A percentile compares a stretch with the other conserved stretches of the same genome.
These are phyloP conservation scores for Solanum hybrid DNA, from an alignment of 305 asterid species.

Conservation along the genomic window DNA sequence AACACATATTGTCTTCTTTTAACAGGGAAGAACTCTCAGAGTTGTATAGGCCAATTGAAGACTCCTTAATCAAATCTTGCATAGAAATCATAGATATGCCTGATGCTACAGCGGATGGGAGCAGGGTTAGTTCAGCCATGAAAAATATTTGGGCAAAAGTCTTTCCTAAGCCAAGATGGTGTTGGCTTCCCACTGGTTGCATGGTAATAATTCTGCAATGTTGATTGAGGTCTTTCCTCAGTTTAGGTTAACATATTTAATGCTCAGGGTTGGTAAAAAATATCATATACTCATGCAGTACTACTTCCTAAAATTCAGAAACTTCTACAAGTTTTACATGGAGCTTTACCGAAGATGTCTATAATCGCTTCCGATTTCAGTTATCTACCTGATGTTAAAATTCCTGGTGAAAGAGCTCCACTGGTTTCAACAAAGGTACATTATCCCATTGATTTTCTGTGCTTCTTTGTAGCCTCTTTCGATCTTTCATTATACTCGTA, in stretches of 20 bases:
- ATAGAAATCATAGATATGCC: slow-evolving; percentile 61
- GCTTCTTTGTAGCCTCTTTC: neutral
- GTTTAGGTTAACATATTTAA: neutral
- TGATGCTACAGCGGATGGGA: slow-evolving; percentile 49
- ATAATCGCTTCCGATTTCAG: slow-evolving; percentile 90
- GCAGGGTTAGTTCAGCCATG: slow-evolving; percentile 31
- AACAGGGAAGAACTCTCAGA: slow-evolving; percentile 59
- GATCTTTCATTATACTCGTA: neutral
- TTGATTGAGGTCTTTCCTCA: neutral
- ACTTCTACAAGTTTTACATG: slow-evolving; percentile 80
- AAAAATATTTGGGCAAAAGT: slow-evolving; percentile 50
- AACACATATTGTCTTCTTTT: neutral
- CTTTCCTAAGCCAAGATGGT: slow-evolving; percentile 80
- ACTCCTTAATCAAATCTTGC: slow-evolving; percentile 63
- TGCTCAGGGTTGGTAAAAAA: neutral
- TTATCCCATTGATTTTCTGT: neutral
- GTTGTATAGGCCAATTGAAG: slow-evolving; percentile 68
- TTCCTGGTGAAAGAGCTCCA: slow-evolving; percentile 97
- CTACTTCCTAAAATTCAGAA: slow-evolving; percentile 46
- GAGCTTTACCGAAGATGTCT: slow-evolving; percentile 97
- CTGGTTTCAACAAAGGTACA: slow-evolving; percentile 86
- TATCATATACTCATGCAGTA: slow-evolving; percentile 13
- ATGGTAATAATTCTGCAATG: slow-evolving; percentile 35
- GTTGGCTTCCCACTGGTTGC: slow-evolving; percentile 99
- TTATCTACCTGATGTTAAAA: slow-evolving; percentile 86